A percentile compares a stretch with the other conserved stretches of the same genome.
Evolutionary conservation across 2,329 filamentous ascomycete genomes (phyloP).

Genomic region (Scytalidium lignicola): DNA sequence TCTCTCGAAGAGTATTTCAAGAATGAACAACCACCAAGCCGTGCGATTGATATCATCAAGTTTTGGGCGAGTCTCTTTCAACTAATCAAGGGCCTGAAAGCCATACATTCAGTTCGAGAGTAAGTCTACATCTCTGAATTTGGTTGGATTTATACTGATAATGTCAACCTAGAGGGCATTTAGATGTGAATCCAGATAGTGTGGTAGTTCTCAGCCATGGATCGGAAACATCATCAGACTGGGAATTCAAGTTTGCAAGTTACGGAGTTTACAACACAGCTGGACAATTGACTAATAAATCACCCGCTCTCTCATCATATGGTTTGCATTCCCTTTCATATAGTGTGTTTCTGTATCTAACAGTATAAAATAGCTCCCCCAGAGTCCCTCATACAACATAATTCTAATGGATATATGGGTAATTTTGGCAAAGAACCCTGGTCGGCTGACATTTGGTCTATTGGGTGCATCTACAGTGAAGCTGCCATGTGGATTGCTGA

Average conservation of each 20-base stretch:
- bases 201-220: conserved; percentile 24
- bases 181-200: conserved; percentile 28
- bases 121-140: not conserved
- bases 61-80: conserved; percentile 28
- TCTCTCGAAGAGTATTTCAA: conserved; percentile 28
- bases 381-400: not conserved
- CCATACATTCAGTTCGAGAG: conserved; percentile 13
- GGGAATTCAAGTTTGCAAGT: conserved; percentile 27
- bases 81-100: conserved; percentile 22
- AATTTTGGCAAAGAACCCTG: not conserved
- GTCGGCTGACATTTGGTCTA: conserved; percentile 29
- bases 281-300: not conserved
- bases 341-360: not conserved
- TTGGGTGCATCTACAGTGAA: conserved; percentile 30
- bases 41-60: conserved; percentile 22
- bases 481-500: conserved; percentile 21
- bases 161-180: conserved; percentile 23
- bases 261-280: not conserved
- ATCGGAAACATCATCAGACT: conserved; percentile 14
- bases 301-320: not conserved
- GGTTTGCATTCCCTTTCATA: not conserved
- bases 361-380: not conserved
- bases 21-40: conserved; percentile 17
- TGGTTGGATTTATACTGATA: not conserved
- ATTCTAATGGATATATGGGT: not conserved